Evolutionary conservation across 164 flowering plant species (phyloP).

Genomic region (Vitis amurensis): DNA sequence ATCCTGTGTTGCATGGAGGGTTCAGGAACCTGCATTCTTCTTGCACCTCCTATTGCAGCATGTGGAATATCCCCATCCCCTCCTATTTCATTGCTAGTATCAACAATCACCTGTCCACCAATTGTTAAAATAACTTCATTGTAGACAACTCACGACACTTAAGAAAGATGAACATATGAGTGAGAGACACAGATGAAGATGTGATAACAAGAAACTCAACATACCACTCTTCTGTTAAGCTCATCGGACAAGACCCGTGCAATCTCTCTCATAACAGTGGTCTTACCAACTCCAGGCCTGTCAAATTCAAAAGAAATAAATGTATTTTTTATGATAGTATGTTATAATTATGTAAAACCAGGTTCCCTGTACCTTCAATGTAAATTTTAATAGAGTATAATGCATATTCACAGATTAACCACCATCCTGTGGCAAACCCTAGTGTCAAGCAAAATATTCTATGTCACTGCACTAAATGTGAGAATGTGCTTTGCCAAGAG

Average conservation of each 20-base stretch:
- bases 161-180: not conserved
- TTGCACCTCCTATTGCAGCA: conserved; percentile 68
- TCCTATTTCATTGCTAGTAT: conserved; percentile 82
- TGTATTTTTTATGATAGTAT: not conserved
- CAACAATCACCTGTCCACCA: conserved; percentile 59
- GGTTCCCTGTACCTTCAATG: too few species aligned
- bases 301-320: not conserved
- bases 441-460: too few species aligned
- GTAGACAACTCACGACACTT: not conserved
- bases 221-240: conserved; percentile 69
- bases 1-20: conserved; percentile 67
- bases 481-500: too few species aligned
- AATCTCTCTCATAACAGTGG: conserved; percentile 75
- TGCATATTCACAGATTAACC: too few species aligned
- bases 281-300: conserved; percentile 84
- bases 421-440: too few species aligned
- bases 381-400: too few species aligned
- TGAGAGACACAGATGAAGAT: not conserved
- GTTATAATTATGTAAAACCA: too few species aligned
- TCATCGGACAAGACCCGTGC: conserved; percentile 68
- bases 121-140: not conserved
- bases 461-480: too few species aligned
- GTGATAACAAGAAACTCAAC: conserved; percentile 3
- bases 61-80: conserved; percentile 80
- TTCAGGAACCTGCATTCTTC: conserved; percentile 75